Evolutionary conservation across 257 asterid genomes (phyloP).

Genomic region (Nicotiana paniculata): DNA sequence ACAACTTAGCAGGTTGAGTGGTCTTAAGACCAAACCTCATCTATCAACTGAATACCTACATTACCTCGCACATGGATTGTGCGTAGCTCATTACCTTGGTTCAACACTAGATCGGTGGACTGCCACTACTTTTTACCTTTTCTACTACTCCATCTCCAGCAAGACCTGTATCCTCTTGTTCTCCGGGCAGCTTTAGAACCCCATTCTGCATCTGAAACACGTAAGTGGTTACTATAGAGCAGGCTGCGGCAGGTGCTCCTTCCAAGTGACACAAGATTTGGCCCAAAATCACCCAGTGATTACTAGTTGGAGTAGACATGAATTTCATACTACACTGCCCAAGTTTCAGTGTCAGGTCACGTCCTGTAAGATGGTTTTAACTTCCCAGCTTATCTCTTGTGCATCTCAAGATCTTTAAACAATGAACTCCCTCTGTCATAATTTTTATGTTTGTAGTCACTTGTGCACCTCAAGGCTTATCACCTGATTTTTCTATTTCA

Average conservation of each 20-base stretch:
- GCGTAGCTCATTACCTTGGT: neutral
- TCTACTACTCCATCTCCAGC: neutral
- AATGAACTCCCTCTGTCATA: neutral
- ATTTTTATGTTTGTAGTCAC: neutral
- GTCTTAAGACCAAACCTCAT: neutral
- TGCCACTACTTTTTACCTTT: neutral
- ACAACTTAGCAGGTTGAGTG: neutral
- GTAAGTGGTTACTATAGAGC: neutral
- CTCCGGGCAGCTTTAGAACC: neutral
- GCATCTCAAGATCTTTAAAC: neutral
- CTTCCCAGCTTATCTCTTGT: neutral
- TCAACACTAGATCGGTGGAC: neutral
- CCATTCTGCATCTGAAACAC: neutral
- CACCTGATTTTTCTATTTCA: neutral
- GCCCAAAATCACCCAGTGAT: neutral
- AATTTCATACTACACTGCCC: neutral
- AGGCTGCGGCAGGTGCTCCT: neutral
- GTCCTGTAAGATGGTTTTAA: neutral
- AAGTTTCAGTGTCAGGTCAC: neutral
- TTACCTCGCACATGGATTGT: neutral
- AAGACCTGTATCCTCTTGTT: neutral
- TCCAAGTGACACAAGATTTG: neutral
- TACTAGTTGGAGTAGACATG: neutral
- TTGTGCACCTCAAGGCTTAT: neutral
- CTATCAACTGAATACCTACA: neutral